Evolutionary conservation across 139 green algal species (phyloP).

Genomic region (Pseudopediastrum boryanum): DNA sequence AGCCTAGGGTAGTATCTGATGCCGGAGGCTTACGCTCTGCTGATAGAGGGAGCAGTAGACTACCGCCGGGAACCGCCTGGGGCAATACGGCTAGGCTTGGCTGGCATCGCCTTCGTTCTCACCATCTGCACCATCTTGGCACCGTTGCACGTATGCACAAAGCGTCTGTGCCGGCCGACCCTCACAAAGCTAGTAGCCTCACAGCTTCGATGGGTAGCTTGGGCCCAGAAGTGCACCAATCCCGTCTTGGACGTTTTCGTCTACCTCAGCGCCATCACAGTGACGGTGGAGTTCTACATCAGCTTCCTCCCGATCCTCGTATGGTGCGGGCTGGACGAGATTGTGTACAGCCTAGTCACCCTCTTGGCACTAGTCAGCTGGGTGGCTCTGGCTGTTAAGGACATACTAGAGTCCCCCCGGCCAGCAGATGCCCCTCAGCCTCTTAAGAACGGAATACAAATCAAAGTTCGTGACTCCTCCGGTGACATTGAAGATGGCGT

Average conservation of each 20-base stretch:
- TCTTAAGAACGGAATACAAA: not conserved
- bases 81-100: no score
- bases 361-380: not conserved
- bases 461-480: constrained; percentile 13
- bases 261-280: not conserved
- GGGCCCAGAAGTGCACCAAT: constrained; percentile 1
- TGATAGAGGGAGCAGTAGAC: no score
- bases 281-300: constrained; percentile 34
- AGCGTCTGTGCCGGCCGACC: no score
- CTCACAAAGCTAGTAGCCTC: no score
- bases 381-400: constrained; percentile 7
- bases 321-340: constrained; percentile 10
- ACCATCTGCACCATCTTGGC: no score
- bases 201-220: constrained; percentile 8
- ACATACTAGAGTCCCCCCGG: constrained; percentile 20
- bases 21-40: no score
- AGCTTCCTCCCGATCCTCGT: not conserved
- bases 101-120: no score
- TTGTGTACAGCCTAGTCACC: constrained; percentile 4
- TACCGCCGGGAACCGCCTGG: no score
- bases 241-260: constrained; percentile 3
- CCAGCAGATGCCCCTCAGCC: constrained; percentile 23
- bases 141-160: no score
- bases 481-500: constrained; percentile 32
- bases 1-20: no score